Conservation (phyloP, 2,329 filamentous ascomycete genomes). For the Ceratocystis alfenasii region DNA sequence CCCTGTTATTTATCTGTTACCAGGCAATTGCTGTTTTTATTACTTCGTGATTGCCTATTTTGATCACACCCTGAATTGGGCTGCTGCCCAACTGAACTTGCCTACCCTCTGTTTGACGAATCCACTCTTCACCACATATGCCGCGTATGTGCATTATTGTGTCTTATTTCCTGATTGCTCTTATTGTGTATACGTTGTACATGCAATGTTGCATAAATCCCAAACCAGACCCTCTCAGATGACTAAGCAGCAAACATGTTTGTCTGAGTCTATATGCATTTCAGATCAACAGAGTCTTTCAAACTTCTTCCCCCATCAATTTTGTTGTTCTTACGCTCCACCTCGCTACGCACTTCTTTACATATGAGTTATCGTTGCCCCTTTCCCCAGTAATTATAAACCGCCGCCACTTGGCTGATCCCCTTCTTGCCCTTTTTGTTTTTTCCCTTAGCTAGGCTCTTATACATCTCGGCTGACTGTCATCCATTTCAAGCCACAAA, state of each 20-base stretch:
- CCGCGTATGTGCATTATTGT: background rate
- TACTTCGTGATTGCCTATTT: background rate
- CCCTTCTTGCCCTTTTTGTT: background rate
- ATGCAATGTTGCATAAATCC: background rate
- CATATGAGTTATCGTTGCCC: too few relatives aligned
- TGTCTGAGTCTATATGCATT: too few relatives aligned
- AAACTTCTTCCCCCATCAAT: too few relatives aligned
- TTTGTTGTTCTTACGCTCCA: too few relatives aligned
- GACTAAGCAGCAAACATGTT: background rate
- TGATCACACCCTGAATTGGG: background rate
- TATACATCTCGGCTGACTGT: background rate
- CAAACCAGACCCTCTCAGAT: background rate
- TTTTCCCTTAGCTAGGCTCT: background rate
- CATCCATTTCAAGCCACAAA: background rate
- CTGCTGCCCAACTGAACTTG: background rate
- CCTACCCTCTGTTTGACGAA: background rate
- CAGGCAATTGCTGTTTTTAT: background rate
- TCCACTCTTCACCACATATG: constrained; percentile 1
- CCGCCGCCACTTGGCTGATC: constrained; percentile 2
- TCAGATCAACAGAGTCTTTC: too few relatives aligned
- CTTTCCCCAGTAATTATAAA: background rate
- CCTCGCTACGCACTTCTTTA: background rate
- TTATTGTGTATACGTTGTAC: background rate
- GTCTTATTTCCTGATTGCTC: background rate
- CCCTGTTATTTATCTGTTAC: background rate